Base-by-base conservation (phyloP, 768 basidiomycete genomes). In the Tricholoma sp. region DNA sequence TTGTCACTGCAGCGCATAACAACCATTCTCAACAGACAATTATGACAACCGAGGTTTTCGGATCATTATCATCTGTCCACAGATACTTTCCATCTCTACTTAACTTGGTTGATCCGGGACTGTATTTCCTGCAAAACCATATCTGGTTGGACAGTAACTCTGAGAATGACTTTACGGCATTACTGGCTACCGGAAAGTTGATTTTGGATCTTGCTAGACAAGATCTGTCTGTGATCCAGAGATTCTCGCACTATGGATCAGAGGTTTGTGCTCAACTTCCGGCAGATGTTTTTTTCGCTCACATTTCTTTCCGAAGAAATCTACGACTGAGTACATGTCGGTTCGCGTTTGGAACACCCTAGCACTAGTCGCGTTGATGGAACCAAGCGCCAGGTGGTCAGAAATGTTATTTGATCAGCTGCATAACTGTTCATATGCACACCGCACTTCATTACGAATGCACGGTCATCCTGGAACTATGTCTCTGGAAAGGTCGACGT, bases 281-380 rank as follows among this genome's bases (percentile, higher is more conserved):
- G 13, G 29, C 11, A 7, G 13, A 28, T 20, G 34, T 28, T 31
- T 18, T 42, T 13, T 31, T 18, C 28, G 32, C 18, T 42, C 24
- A 42, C 32, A 42, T 31, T 32, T 17, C 20, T 32, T 33, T 31
- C 13, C 13, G 15, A 31, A 80, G 79, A 75, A 72, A 70, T 54
- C 62, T 7, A 61, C 69, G 10, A 72, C 67, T 39, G 57, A 59
- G 13, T 65, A 69, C 59, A 67, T 77, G 24, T 69, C 70, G 34
- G 71, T 88, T 2, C 80, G 84, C 13, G 72, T 80, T 2, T 91
- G 89, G 89, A 88, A 86, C 63, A 66, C 86, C 33, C 65, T 91
- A 17, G 68, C 79, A 0, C 68, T 89, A 15, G 76, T 80, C 1
- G 81, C 81, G 0, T 69, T 90, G 36, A 68, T 76, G 58, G 75